phyloP scores from a whole-genome alignment of 495 filamentous ascomycete species.

The Hyaloscypha hepaticicola region DNA sequence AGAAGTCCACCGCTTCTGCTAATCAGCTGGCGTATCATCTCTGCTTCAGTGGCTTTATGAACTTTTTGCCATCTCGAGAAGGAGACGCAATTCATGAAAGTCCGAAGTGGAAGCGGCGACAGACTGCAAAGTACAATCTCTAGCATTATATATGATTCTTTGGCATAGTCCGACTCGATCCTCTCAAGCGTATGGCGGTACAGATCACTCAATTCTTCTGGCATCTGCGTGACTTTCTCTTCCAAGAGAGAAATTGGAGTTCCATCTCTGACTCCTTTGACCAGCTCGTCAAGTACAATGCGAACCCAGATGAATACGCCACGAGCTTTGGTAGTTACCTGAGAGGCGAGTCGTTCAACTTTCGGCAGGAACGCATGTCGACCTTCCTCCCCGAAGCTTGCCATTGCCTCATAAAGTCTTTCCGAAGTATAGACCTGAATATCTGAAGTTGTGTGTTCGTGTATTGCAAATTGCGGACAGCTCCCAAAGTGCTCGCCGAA shows the following conservation, averaged over 20 bases:
- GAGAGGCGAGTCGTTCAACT: slow-evolving; percentile 11
- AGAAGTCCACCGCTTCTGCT: background rate
- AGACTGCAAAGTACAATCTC: slow-evolving; percentile 4
- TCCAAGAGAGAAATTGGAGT: slow-evolving; percentile 31
- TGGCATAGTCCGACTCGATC: background rate
- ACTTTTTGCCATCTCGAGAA: background rate
- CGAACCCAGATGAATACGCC: slow-evolving; percentile 46
- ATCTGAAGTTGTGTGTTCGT: slow-evolving; percentile 37
- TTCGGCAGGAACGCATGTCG: background rate
- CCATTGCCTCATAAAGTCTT: too few relatives aligned
- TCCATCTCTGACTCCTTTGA: slow-evolving; percentile 34
- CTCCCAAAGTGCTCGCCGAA: slow-evolving; percentile 4
- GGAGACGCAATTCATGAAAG: background rate
- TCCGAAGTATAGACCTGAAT: slow-evolving; percentile 22
- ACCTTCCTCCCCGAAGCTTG: too few relatives aligned
- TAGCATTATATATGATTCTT: slow-evolving; percentile 2
- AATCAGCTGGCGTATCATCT: background rate
- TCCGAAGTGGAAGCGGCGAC: background rate
- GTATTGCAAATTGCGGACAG: slow-evolving; percentile 28
- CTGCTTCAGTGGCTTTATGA: background rate
- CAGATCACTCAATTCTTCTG: slow-evolving; percentile 31
- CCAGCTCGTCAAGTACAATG: slow-evolving; percentile 35
- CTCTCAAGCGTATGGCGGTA: slow-evolving; percentile 31
- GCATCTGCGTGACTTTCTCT: slow-evolving; percentile 30
- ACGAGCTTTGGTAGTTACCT: slow-evolving; percentile 31